Base-by-base conservation (phyloP, 1,139 yeast species). In the Hansenula sp. region DNA sequence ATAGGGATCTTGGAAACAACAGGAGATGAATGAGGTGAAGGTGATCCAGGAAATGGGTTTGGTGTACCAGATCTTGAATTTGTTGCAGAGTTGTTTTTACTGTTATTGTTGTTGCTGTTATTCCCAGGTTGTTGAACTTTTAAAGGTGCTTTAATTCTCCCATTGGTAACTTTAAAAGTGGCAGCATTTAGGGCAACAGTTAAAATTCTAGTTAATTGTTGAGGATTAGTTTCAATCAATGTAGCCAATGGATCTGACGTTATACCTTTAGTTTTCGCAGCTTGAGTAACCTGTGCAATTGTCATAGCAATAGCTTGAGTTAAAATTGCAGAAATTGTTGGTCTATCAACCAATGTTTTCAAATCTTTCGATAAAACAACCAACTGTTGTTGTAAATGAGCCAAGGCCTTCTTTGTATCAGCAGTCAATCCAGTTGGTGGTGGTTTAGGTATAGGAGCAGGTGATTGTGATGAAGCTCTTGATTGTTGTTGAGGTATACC, bases 251-350 rank as follows among this genome's bases (percentile, higher is more conserved):
- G 96, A 54, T 87, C 87, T 25, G 89, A 88, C 2, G 83, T 82
- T 48, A 86, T 83, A 16, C 96, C 94, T 30, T 88, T 88, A 55
- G 81, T 84, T 52, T 87, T 84, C 0, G 96, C 96, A 18, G 91
- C 91, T 51, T 85, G 87, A 48, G 86, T 84, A 5, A 85, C 91
- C 61, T 85, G 96, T 2, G 96, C 91, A 50, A 90, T 89, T 0
- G 96, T 91, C 67, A 91, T 86, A 4, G 96, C 96, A 54, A 90
- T 72, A 0, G 96, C 96, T 57, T 86, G 90, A n/a, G 96, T 89
- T 54, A 90, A 73, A 45, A 89, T 79, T 47, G 81, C 87, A 0
- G 93, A 84, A 34, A 89, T 84, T 2, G 86, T 80, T 29, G 81
- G 84, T 40, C 85, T 83, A 50, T 82, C 84, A 50, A 81, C 79